Conservation (phyloP, 768 basidiomycete species). For the Auricularia heimuer region DNA sequence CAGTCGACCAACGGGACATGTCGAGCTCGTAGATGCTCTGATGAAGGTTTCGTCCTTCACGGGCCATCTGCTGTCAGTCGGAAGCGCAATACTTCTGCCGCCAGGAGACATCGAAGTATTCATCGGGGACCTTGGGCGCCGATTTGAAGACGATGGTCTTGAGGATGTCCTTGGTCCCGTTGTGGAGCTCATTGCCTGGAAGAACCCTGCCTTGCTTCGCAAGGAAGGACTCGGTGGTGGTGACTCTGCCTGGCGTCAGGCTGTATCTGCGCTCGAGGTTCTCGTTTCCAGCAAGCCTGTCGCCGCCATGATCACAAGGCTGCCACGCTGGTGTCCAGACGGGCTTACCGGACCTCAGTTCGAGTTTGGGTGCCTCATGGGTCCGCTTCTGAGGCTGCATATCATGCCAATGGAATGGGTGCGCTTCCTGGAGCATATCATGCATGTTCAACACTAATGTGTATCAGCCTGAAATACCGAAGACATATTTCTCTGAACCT, state of each 20-base stretch:
- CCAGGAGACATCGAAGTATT: constrained; percentile 63
- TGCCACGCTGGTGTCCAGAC: constrained; percentile 64
- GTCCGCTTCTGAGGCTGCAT: constrained; percentile 74
- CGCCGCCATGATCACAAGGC: constrained; percentile 66
- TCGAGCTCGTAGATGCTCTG: constrained; percentile 76
- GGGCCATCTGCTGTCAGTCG: constrained; percentile 46
- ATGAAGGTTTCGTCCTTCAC: constrained; percentile 62
- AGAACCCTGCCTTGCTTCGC: constrained; percentile 49
- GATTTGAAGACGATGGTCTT: constrained; percentile 76
- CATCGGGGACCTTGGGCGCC: constrained; percentile 69
- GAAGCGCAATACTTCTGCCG: constrained; percentile 44
- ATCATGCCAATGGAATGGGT: constrained; percentile 82
- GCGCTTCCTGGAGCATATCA: too few relatives aligned
- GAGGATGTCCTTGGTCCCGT: constrained; percentile 72
- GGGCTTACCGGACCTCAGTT: constrained; percentile 50
- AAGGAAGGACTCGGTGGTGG: constrained; percentile 63
- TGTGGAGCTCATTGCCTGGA: constrained; percentile 45
- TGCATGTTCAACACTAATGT: too few relatives aligned
- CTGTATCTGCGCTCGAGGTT: constrained; percentile 69
- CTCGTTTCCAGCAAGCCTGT: constrained; percentile 76
- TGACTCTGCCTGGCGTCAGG: constrained; percentile 78
- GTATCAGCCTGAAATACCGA: constrained; percentile 46
- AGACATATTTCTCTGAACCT: constrained; percentile 78
- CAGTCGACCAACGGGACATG: constrained; percentile 63
- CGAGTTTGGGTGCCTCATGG: constrained; percentile 62